Percentiles rank a stretch among this genome's conserved stretches.
Conservation (phyloP, 345 rosid species). For the Murraya paniculata region DNA sequence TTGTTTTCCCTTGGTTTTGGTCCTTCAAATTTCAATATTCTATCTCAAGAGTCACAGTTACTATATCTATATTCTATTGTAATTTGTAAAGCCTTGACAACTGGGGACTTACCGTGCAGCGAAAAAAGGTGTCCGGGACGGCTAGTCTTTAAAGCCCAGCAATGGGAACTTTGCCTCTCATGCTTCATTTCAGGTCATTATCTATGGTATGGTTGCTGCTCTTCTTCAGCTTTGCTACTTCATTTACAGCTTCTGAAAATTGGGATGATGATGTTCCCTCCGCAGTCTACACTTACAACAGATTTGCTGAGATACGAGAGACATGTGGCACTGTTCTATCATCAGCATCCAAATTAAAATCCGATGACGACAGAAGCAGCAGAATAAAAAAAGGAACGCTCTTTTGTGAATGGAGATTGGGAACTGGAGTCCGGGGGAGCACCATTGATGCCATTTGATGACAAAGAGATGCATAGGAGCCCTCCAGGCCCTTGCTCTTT, state of each 20-base stretch:
- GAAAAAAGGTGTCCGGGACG: background rate
- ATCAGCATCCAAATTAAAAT: slow-evolving; percentile 8
- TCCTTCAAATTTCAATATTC: background rate
- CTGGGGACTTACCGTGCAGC: background rate
- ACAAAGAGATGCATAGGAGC: background rate
- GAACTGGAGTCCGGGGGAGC: slow-evolving; percentile 11
- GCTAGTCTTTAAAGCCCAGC: background rate
- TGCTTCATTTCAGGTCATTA: background rate
- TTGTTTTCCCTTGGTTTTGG: background rate
- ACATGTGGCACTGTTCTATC: background rate
- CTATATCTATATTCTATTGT: background rate
- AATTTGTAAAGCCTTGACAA: background rate
- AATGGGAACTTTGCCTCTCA: background rate
- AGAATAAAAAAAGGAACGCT: slow-evolving; percentile 13
- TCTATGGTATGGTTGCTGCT: background rate
- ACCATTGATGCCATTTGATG: slow-evolving; percentile 27
- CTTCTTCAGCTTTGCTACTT: background rate
- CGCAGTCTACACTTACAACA: background rate
- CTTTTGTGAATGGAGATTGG: slow-evolving; percentile 26
- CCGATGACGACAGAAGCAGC: background rate
- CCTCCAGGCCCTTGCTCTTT: background rate
- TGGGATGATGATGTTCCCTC: slow-evolving; percentile 6
- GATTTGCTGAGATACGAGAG: background rate
- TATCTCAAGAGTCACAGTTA: background rate
- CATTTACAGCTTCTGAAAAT: background rate